These are phyloP conservation scores for Lasiodiplodia gonubiensis DNA, from an alignment of 2,329 filamentous ascomycete species.

Conservation along the genomic window DNA sequence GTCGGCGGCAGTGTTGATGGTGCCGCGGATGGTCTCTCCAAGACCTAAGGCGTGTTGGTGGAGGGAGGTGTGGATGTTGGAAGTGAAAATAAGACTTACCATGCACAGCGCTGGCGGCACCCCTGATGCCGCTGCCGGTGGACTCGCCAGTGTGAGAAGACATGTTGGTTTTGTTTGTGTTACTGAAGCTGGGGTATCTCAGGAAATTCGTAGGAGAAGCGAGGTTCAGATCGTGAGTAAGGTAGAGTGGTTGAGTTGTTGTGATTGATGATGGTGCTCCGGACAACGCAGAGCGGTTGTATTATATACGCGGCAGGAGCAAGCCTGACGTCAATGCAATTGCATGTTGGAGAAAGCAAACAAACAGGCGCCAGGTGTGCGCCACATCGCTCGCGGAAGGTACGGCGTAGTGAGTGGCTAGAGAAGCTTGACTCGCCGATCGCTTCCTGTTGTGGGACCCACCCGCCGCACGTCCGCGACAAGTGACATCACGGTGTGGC, in stretches of 20 bases:
- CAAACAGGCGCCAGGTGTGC: background rate
- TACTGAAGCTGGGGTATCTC: background rate
- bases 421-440: slow-evolving; percentile 20
- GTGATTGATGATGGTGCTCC: slow-evolving; percentile 27
- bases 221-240: background rate
- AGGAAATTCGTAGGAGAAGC: background rate
- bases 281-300: slow-evolving; percentile 1
- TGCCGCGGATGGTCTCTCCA: slow-evolving; percentile 47
- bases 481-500: slow-evolving; percentile 27
- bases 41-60: slow-evolving; percentile 37
- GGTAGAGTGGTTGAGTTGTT: slow-evolving; percentile 6
- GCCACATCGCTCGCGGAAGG: slow-evolving; percentile 9
- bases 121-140: slow-evolving; percentile 41
- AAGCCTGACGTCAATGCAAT: slow-evolving; percentile 20
- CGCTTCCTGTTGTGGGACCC: background rate
- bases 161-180: slow-evolving; percentile 34
- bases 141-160: slow-evolving; percentile 34
- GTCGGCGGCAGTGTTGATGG: slow-evolving; percentile 45
- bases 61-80: slow-evolving; percentile 30
- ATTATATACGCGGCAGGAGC: slow-evolving; percentile 9
- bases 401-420: slow-evolving; percentile 21
- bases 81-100: slow-evolving; percentile 33
- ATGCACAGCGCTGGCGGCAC: slow-evolving; percentile 44
- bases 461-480: background rate
- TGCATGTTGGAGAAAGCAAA: background rate